phyloP scores from a whole-genome alignment of 2,329 filamentous ascomycete species.

The Penicillium hordei region DNA sequence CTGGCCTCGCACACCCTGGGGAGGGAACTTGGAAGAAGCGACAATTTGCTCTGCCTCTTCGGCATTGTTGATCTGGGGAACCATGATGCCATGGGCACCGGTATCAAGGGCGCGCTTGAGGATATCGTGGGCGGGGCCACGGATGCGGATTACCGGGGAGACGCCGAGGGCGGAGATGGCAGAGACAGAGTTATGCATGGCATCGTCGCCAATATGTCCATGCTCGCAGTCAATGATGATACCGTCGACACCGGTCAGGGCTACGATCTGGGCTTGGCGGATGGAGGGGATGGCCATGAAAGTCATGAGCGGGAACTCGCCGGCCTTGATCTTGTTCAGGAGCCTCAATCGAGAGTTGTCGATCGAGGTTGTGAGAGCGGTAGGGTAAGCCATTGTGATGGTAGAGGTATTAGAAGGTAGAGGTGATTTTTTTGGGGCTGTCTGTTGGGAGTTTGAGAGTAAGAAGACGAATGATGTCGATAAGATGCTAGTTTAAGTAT shows the following conservation, averaged over 20 bases:
- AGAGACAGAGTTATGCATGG: slow-evolving; percentile 30
- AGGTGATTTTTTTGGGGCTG: background rate
- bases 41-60: slow-evolving; percentile 41
- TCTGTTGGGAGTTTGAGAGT: background rate
- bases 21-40: slow-evolving; percentile 31
- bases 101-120: slow-evolving; percentile 29
- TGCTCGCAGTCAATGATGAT: slow-evolving; percentile 57
- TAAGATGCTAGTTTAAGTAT: slow-evolving; percentile 1
- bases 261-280: slow-evolving; percentile 55
- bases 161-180: slow-evolving; percentile 28
- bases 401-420: background rate
- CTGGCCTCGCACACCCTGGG: slow-evolving; percentile 31
- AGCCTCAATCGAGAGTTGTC: slow-evolving; percentile 46
- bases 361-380: slow-evolving; percentile 34
- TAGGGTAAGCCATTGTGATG: slow-evolving; percentile 26
- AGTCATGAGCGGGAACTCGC: slow-evolving; percentile 48
- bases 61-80: slow-evolving; percentile 49
- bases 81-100: slow-evolving; percentile 47
- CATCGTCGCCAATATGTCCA: slow-evolving; percentile 30
- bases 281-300: slow-evolving; percentile 52
- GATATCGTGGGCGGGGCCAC: slow-evolving; percentile 23
- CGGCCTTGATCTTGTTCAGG: slow-evolving; percentile 46
- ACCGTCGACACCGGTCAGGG: slow-evolving; percentile 62
- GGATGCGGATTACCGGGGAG: slow-evolving; percentile 27
- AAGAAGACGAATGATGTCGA: background rate